Evolutionary conservation across 352 stramenopile species (phyloP), one percentile per base, ranked within the genome.

Genomic region (Globisporangium takayamanum): DNA sequence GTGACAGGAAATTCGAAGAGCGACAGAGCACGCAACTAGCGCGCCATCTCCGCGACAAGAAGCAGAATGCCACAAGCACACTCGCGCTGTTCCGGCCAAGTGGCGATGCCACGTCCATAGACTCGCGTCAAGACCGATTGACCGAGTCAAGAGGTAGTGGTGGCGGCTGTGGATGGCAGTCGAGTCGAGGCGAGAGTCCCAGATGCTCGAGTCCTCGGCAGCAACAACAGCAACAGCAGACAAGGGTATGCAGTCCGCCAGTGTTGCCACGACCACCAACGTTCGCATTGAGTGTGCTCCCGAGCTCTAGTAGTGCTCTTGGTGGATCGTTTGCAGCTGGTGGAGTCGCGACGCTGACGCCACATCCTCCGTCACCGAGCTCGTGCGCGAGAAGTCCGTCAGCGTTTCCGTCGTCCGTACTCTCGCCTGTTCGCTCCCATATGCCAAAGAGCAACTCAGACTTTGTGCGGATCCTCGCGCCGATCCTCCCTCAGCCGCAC

Each of bases 31-130:
- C 76, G 10, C 70, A 81, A 26, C 68, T 89, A 18, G 73, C 66
- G 26, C 74, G 76, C 4, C 72, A 76, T 26, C 44, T 89, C 12
- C 64, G 78, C 26, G 73, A 80, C 52, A 87, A 84, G 45, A 73
- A 83, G 26, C 47, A 60, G 33, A 61, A 45, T n/a, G 45, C 57
- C 16, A 57, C 57, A 8, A 72, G 64, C 28, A 53, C 53, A 14
- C 64, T 60, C 48, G 45, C 61, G 28, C 49, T 62, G 8, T 46
- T 62, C 11, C 46, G 54, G 3, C 49, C 49, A 20, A 26, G 11
- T 10, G 39, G 33, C n/a, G 50, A 11, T 7, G 26, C 10, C 14
- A 48, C 33, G 10, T 7, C 10, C 7, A 37, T 6, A 20, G 18
- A 3, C 14, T 33, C 4, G 20, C 33, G 8, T 2, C 56, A 50